These are phyloP conservation scores for Hyaloperonospora arabidopsidis DNA, from an alignment of 352 stramenopile genomes.

Conservation along the genomic window DNA sequence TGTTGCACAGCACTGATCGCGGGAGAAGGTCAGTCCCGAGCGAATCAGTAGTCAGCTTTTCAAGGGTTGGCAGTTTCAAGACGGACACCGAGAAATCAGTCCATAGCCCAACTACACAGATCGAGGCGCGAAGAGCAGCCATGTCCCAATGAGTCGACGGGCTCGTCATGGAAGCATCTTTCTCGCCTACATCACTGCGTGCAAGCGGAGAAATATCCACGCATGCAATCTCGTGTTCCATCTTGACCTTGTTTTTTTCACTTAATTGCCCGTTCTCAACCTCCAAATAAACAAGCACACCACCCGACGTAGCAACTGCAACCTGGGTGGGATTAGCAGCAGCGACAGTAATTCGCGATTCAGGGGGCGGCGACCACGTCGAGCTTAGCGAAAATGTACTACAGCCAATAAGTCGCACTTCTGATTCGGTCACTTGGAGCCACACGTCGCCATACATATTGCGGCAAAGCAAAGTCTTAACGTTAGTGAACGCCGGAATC, in stretches of 20 bases:
- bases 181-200: constrained; percentile 20
- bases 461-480: constrained; percentile 89
- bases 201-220: constrained; percentile 80
- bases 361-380: constrained; percentile 66
- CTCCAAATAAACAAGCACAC: constrained; percentile 87
- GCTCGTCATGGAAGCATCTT: constrained; percentile 55
- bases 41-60: constrained; percentile 50
- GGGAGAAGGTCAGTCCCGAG: constrained; percentile 80
- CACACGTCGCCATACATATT: constrained; percentile 86
- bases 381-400: constrained; percentile 51
- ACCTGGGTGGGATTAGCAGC: constrained; percentile 88
- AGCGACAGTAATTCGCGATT: constrained; percentile 73
- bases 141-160: constrained; percentile 50
- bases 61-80: constrained; percentile 71
- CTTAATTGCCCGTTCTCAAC: constrained; percentile 50
- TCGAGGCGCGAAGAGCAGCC: constrained; percentile 35
- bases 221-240: constrained; percentile 94
- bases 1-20: constrained; percentile 84
- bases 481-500: constrained; percentile 77
- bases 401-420: constrained; percentile 86
- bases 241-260: constrained; percentile 50
- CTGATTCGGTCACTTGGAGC: constrained; percentile 92
- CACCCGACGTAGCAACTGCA: constrained; percentile 85
- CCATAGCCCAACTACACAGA: constrained; percentile 87
- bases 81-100: constrained; percentile 90